A percentile compares a stretch with the other conserved stretches of the same genome.
Conservation (phyloP, 2,329 filamentous ascomycete species). For the Pseudocercospora ulei region DNA sequence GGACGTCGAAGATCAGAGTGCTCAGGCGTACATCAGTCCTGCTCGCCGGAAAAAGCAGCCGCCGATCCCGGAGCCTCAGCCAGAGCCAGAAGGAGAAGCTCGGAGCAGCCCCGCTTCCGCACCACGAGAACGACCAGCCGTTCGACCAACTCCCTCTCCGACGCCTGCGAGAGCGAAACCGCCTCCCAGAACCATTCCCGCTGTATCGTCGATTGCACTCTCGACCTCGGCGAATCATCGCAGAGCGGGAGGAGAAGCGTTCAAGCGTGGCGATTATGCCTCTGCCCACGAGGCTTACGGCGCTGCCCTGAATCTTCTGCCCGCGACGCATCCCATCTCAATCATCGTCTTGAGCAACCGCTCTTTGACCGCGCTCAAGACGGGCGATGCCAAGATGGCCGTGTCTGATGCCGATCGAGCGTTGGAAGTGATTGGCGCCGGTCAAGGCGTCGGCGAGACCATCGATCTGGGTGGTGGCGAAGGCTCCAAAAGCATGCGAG, state of each 20-base stretch:
- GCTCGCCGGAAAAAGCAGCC: slow-evolving; percentile 64
- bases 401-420: slow-evolving; percentile 76
- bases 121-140: slow-evolving; percentile 15
- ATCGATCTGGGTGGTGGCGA: slow-evolving; percentile 57
- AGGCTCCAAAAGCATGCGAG: slow-evolving; percentile 70
- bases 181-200: slow-evolving; percentile 53
- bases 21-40: slow-evolving; percentile 79
- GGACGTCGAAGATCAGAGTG: slow-evolving; percentile 66
- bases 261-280: slow-evolving; percentile 88
- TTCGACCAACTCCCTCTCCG: slow-evolving; percentile 36
- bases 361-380: slow-evolving; percentile 80
- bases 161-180: slow-evolving; percentile 41
- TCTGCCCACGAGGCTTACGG: slow-evolving; percentile 76
- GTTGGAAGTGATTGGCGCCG: slow-evolving; percentile 66
- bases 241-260: slow-evolving; percentile 71
- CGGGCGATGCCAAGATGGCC: slow-evolving; percentile 79
- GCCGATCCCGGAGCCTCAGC: slow-evolving; percentile 32
- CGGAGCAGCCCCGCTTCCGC: slow-evolving; percentile 15
- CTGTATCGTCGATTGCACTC: slow-evolving; percentile 58
- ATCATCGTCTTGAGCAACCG: slow-evolving; percentile 90
- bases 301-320: slow-evolving; percentile 63
- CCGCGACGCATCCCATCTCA: slow-evolving; percentile 66
- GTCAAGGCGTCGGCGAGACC: slow-evolving; percentile 67
- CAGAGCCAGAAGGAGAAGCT: slow-evolving; percentile 33
- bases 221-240: slow-evolving; percentile 69